phyloP scores from a whole-genome alignment of 129 eudicot species.

The Pittosporum tobira region DNA sequence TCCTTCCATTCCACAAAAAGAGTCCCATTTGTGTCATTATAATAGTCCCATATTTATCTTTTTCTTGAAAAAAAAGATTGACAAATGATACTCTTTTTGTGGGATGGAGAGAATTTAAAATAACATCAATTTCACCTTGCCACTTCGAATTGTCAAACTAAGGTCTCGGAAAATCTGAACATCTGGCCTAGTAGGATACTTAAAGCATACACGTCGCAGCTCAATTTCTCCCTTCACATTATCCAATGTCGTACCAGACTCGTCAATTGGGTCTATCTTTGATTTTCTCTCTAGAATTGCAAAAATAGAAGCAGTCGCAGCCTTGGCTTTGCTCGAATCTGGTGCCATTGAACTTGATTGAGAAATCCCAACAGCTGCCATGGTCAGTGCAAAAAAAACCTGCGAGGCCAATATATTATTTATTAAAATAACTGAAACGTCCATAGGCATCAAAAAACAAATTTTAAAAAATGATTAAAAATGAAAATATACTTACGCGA shows the following conservation, averaged over 20 bases:
- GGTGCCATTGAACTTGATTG: conserved; percentile 68
- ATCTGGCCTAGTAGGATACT: conserved; percentile 75
- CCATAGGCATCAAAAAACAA: not conserved
- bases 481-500: conserved; percentile 31
- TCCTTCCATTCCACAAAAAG: not conserved
- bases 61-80: no score
- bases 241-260: conserved; percentile 49
- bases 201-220: conserved; percentile 58
- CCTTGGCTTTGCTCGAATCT: conserved; percentile 67
- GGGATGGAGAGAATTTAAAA: no score
- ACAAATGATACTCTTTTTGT: no score
- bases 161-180: conserved; percentile 62
- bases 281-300: conserved; percentile 63
- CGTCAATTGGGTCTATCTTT: conserved; percentile 71
- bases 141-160: conserved; percentile 49
- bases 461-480: not conserved
- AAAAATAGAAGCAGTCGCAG: conserved; percentile 60
- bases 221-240: conserved; percentile 69
- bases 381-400: conserved; percentile 80
- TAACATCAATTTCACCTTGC: conserved; percentile 58
- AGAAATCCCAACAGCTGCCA: conserved; percentile 58
- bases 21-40: no score
- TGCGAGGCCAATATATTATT: conserved; percentile 8
- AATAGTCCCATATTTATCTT: no score
- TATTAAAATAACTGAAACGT: not conserved